Conservation (phyloP, 495 filamentous ascomycete genomes). For the Lepidopterella palustris region DNA sequence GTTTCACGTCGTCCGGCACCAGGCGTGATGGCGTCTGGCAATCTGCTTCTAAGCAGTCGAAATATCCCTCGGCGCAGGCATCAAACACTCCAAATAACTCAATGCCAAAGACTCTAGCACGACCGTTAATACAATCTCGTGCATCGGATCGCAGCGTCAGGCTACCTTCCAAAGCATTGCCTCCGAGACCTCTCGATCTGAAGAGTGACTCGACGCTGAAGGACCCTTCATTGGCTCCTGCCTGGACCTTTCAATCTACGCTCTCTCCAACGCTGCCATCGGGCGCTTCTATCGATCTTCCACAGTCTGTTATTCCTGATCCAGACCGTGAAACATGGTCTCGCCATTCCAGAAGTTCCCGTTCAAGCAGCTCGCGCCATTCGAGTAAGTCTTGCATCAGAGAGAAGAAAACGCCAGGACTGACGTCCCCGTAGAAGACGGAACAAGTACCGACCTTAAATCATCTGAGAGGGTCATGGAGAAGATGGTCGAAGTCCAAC, state of each 20-base stretch:
- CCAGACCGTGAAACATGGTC: slow-evolving; percentile 13
- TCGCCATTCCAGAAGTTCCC: slow-evolving; percentile 8
- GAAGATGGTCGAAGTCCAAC: slow-evolving; percentile 23
- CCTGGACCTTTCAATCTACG: slow-evolving; percentile 16
- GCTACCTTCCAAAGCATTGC: neutral
- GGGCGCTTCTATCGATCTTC: slow-evolving; percentile 20
- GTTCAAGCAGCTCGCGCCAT: slow-evolving; percentile 16
- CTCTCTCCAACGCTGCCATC: slow-evolving; percentile 19
- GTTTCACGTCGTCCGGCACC: slow-evolving; percentile 2
- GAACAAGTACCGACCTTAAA: slow-evolving; percentile 6
- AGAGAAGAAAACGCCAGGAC: neutral
- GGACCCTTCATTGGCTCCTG: slow-evolving; percentile 22
- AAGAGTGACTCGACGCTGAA: neutral
- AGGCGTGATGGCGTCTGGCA: neutral
- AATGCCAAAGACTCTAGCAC: neutral
- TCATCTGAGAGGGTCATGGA: slow-evolving; percentile 12
- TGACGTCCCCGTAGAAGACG: slow-evolving; percentile 14
- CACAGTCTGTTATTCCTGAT: slow-evolving; percentile 17
- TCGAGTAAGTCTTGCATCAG: slow-evolving; percentile 13
- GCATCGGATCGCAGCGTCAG: neutral
- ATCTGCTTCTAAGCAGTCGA: neutral
- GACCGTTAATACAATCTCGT: neutral
- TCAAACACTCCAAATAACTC: neutral
- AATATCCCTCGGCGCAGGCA: neutral
- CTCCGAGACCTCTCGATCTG: neutral